A percentile compares a stretch with the other conserved stretches of the same genome.
These are phyloP conservation scores for Pinus albicaulis DNA, from an alignment of 75 land plant species.

Conservation along the genomic window DNA sequence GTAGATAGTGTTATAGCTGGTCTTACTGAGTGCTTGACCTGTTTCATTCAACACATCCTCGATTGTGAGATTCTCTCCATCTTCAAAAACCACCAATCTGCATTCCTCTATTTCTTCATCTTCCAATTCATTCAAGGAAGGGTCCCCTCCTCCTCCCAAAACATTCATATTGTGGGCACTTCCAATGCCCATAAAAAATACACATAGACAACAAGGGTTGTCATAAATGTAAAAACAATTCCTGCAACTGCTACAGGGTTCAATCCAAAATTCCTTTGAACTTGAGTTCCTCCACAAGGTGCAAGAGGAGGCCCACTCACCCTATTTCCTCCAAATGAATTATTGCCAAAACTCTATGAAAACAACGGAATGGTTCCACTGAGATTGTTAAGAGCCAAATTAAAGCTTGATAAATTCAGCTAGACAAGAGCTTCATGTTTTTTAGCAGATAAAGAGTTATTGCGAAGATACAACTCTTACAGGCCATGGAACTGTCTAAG, in stretches of 20 bases:
- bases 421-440: conserved; percentile 41
- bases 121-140: too few relatives aligned
- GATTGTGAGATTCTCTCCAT: conserved; percentile 72
- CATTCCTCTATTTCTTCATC: conserved; percentile 30
- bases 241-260: conserved; percentile 57
- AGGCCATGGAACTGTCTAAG: too few relatives aligned
- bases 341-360: too few relatives aligned
- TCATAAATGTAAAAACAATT: conserved; percentile 54
- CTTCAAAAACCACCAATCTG: conserved; percentile 62
- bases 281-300: too few relatives aligned
- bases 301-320: too few relatives aligned
- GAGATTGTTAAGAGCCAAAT: conserved; percentile 74
- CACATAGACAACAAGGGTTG: conserved; percentile 45
- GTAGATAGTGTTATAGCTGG: conserved; percentile 76
- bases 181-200: conserved; percentile 45
- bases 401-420: conserved; percentile 42
- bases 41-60: conserved; percentile 79
- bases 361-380: conserved; percentile 71
- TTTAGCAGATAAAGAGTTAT: conserved; percentile 45
- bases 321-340: conserved; percentile 52
- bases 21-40: conserved; percentile 78
- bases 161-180: too few relatives aligned
- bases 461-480: conserved; percentile 50
- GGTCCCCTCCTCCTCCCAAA: neutral
- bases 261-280: conserved; percentile 15